phyloP scores from a whole-genome alignment of 2,329 filamentous ascomycete species.

The Fusarium nematophilum region DNA sequence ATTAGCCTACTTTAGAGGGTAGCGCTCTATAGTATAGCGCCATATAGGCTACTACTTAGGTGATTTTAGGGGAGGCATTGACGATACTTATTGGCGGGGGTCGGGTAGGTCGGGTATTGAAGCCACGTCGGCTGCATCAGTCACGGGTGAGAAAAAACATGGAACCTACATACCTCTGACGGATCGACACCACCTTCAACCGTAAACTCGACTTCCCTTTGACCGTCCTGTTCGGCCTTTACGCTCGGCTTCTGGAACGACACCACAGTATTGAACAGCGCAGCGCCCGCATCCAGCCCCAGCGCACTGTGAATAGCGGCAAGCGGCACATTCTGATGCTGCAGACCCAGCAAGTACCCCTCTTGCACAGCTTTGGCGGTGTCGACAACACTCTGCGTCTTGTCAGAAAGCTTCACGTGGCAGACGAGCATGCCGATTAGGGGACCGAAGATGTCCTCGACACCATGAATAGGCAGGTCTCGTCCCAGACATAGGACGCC shows the following conservation, averaged over 20 bases:
- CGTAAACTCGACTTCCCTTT: conserved; percentile 2
- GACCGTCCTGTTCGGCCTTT: neutral
- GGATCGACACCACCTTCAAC: conserved; percentile 13
- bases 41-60: no score
- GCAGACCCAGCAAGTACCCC: neutral
- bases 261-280: conserved; percentile 11
- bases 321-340: conserved; percentile 10
- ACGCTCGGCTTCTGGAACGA: conserved; percentile 13
- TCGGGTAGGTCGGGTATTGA: no score
- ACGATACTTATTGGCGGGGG: no score
- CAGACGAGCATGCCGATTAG: conserved; percentile 5
- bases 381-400: conserved; percentile 4
- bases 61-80: no score
- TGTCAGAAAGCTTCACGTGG: conserved; percentile 12
- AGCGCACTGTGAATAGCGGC: conserved; percentile 8
- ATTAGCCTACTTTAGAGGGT: no score
- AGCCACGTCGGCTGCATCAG: no score
- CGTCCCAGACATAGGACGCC: no score
- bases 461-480: no score
- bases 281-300: neutral
- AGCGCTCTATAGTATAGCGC: no score
- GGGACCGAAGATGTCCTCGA: no score
- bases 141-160: no score
- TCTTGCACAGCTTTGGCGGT: conserved; percentile 2
- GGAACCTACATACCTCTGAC: conserved; percentile 14